Conservation (phyloP, 768 basidiomycete genomes). For the Amanita jacksonii region DNA sequence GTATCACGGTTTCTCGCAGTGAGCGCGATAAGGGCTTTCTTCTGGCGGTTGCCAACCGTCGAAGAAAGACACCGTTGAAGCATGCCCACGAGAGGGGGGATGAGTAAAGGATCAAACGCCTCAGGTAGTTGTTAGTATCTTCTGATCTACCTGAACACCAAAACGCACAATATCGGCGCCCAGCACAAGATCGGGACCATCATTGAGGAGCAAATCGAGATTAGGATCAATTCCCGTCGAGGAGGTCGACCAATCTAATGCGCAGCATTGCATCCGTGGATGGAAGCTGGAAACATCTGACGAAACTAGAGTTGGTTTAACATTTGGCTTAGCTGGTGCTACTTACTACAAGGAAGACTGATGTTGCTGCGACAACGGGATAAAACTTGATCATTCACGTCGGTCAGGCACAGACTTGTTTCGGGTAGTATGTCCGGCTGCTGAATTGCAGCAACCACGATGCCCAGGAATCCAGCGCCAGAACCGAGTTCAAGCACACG, state of each 20-base stretch:
- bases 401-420: slow-evolving; percentile 42
- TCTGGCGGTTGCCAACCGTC: slow-evolving; percentile 6
- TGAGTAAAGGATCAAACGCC: slow-evolving; percentile 61
- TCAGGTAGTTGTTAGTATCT: too few relatives aligned
- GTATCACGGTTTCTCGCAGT: slow-evolving; percentile 53
- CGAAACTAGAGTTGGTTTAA: neutral
- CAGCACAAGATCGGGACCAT: slow-evolving; percentile 47
- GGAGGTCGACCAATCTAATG: slow-evolving; percentile 63
- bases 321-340: slow-evolving; percentile 15
- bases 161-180: slow-evolving; percentile 56
- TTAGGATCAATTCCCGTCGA: slow-evolving; percentile 23
- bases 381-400: slow-evolving; percentile 57
- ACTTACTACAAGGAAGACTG: slow-evolving; percentile 59
- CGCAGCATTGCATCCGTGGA: slow-evolving; percentile 30
- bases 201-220: slow-evolving; percentile 23
- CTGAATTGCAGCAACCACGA: slow-evolving; percentile 51
- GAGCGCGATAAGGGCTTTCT: slow-evolving; percentile 37
- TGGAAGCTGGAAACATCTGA: slow-evolving; percentile 49
- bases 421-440: slow-evolving; percentile 9
- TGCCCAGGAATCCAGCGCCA: slow-evolving; percentile 69
- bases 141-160: too few relatives aligned
- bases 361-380: slow-evolving; percentile 50
- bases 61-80: slow-evolving; percentile 34
- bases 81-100: slow-evolving; percentile 45
- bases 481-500: slow-evolving; percentile 67